Base-by-base conservation (phyloP, 108 stramenopile species). In the Epipyxis sp. region DNA sequence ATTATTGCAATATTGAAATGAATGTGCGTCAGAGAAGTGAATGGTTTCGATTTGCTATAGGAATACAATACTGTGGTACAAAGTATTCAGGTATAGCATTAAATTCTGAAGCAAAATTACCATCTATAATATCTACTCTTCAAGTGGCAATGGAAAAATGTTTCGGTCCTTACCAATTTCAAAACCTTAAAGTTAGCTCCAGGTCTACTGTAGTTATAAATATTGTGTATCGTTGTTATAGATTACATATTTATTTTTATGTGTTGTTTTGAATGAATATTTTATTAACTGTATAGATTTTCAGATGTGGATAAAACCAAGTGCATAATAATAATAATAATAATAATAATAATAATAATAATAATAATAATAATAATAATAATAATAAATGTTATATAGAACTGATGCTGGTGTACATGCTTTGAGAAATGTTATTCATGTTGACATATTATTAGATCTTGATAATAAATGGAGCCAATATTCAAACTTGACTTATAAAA, bases 381-480 rank as follows among this genome's bases (percentile, higher is more conserved):
- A 16, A 20, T 25, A 20, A 16, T 25, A 16, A 20, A 20, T 25
- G 16, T 25, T 57, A 25, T 25, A 57, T 25, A 65, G 61, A 25
- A 65, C 61, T 10, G 61, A 65, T 37, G 27, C 61, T 37, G 61
- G 61, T 6, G 61, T 65, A 6, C 61, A 65, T 65, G 61, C 61
- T 37, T 6, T 65, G 27, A 16, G 61, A 3, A 65, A 65, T 65
- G 61, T 65, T 65, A 6, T 3, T 65, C 61, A 65, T 32, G 27
- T 65, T 65, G 61, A 65, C 35, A 35, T 65, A 3, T 29, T 3
- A 25, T 16, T 57, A 25, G 20, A 25, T 20, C 25, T 16, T 25
- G 25, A 57, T 57, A 16, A 57, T 57, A 16, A 57, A 25, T 57
- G 20, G 16, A 57, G n/a, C 25, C 20, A 57, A 57, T 25, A 16